A percentile compares a stretch with the other conserved stretches of the same genome.
Evolutionary conservation across 164 flowering plant genomes (phyloP).

Genomic region (Liriodendron chinense): DNA sequence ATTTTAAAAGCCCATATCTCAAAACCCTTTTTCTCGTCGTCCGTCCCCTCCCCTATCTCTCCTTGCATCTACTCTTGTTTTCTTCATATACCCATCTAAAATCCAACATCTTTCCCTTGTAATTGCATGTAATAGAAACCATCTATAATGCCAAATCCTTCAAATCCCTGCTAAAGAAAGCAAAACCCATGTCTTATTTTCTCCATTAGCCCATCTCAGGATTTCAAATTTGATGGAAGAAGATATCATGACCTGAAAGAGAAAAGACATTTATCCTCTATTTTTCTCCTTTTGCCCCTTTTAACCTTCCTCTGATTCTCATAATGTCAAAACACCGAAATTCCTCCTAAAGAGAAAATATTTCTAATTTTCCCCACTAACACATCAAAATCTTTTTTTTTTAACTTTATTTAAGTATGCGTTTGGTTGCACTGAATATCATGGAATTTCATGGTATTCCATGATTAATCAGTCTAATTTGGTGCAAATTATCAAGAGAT

Average conservation of each 20-base stretch:
- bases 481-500: no score
- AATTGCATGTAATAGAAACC: neutral
- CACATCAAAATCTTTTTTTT: neutral
- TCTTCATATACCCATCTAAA: neutral
- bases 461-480: no score
- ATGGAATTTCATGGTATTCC: no score
- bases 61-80: neutral
- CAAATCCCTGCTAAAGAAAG: constrained; percentile 1
- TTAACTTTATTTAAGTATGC: neutral
- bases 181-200: neutral
- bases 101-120: neutral
- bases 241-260: neutral
- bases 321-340: neutral
- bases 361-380: no score
- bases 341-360: neutral
- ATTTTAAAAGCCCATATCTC: neutral
- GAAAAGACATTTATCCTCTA: neutral
- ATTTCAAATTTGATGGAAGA: neutral
- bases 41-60: neutral
- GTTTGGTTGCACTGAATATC: no score
- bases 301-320: neutral
- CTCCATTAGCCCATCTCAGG: neutral
- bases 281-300: neutral
- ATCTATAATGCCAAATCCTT: neutral
- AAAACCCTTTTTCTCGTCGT: neutral